A percentile compares a stretch with the other conserved stretches of the same genome.
Evolutionary conservation across 139 green algal genomes (phyloP).

Genomic region (Chlorella vulgaris): DNA sequence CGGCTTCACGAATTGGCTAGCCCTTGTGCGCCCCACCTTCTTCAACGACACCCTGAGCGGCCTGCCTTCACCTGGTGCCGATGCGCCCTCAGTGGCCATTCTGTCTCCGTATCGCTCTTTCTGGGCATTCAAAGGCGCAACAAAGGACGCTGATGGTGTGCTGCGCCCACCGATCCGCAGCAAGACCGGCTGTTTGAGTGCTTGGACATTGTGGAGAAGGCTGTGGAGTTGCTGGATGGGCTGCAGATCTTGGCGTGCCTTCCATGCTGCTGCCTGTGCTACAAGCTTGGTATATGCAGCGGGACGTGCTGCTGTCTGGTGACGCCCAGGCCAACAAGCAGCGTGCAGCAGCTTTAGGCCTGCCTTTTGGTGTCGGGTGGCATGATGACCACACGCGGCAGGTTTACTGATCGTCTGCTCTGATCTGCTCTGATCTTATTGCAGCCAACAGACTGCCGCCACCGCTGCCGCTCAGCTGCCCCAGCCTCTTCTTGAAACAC

Average conservation of each 20-base stretch:
- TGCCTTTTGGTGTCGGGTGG: not conserved
- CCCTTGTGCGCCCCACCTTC: not conserved
- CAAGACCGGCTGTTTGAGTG: not conserved
- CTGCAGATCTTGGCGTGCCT: not conserved
- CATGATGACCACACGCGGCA: not conserved
- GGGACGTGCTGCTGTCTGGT: not conserved
- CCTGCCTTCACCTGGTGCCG: not conserved
- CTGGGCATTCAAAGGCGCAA: not conserved
- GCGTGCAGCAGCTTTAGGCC: not conserved
- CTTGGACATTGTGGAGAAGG: not conserved
- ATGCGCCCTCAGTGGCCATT: not conserved
- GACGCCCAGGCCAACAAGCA: not conserved
- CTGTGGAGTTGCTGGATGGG: not conserved
- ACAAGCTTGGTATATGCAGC: not conserved
- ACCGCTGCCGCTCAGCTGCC: not conserved
- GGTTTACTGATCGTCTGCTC: not conserved
- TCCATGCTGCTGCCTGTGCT: not conserved
- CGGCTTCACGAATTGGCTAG: not conserved
- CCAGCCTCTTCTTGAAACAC: not conserved
- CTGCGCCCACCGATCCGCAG: not conserved
- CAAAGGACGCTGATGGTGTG: not conserved
- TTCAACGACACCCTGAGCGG: not conserved
- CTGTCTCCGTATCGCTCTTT: not conserved
- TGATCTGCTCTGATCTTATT: too few species aligned
- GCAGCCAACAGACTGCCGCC: not conserved